phyloP scores from a whole-genome alignment of 139 green algal genomes.

The Chlorella sorokiniana region DNA sequence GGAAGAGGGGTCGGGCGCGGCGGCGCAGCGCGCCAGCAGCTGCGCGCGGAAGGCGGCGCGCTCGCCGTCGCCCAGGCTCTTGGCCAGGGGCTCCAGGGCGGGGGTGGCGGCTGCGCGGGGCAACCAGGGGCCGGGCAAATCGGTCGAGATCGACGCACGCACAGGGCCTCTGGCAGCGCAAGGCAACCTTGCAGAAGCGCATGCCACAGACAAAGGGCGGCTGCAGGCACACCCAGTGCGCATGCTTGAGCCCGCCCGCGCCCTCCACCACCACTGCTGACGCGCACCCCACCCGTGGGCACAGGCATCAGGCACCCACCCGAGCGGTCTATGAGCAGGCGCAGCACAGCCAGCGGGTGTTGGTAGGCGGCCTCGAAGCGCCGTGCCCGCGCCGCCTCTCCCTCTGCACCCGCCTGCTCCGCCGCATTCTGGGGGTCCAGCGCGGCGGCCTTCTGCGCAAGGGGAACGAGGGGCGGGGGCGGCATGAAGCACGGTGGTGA shows the following conservation, averaged over 20 bases:
- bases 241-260: no score
- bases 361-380: conserved; percentile 58
- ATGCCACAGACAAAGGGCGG: no score
- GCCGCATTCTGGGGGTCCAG: conserved; percentile 65
- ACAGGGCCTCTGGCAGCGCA: no score
- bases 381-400: conserved; percentile 49
- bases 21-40: conserved; percentile 36
- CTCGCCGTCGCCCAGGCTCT: conserved; percentile 40
- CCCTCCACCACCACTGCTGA: neutral
- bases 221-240: no score
- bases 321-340: conserved; percentile 41
- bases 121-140: neutral
- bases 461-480: neutral
- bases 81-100: conserved; percentile 41
- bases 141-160: neutral
- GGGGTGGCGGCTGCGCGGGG: conserved; percentile 2
- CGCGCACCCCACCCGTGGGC: no score
- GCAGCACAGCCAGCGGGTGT: conserved; percentile 56
- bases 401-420: conserved; percentile 43
- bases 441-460: conserved; percentile 62
- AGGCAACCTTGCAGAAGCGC: no score
- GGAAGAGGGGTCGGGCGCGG: conserved; percentile 55
- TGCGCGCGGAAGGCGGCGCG: conserved; percentile 25
- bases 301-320: no score
- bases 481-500: neutral